Evolutionary conservation across 805 yeast species (phyloP).

Genomic region (Candida glaebosa): DNA sequence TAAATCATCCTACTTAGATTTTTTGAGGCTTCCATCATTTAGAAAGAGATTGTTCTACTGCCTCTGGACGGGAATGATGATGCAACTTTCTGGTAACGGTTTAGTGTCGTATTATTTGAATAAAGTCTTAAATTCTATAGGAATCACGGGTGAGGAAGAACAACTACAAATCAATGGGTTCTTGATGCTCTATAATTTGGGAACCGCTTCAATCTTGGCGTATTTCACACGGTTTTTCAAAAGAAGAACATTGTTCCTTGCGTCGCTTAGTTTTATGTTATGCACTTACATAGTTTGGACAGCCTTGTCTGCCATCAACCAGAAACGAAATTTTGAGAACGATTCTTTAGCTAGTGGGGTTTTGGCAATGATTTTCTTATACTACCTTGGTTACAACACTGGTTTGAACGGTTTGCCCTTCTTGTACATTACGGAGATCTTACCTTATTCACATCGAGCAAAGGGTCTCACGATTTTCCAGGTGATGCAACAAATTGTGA

Average conservation of each 20-base stretch:
- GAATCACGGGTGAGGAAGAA: slow-evolving; percentile 43
- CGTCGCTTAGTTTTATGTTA: slow-evolving; percentile 20
- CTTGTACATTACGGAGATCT: slow-evolving; percentile 31
- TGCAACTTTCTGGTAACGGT: slow-evolving; percentile 52
- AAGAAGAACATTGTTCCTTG: slow-evolving; percentile 26
- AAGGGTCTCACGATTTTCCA: slow-evolving; percentile 26
- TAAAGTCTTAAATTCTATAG: slow-evolving; percentile 50
- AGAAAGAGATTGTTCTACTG: slow-evolving; percentile 41
- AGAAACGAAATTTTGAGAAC: slow-evolving; percentile 37
- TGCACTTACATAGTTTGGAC: slow-evolving; percentile 15
- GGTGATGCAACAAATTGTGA: slow-evolving; percentile 12
- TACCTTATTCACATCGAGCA: slow-evolving; percentile 31
- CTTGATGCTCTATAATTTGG: slow-evolving; percentile 46
- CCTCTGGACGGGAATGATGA: slow-evolving; percentile 28
- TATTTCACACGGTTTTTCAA: slow-evolving; percentile 18
- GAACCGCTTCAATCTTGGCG: slow-evolving; percentile 20
- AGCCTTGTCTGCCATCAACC: slow-evolving; percentile 43
- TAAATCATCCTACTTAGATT: slow-evolving; percentile 35
- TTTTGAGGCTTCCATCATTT: slow-evolving; percentile 34
- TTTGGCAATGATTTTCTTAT: slow-evolving; percentile 48
- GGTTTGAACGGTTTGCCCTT: slow-evolving; percentile 51
- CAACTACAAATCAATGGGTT: slow-evolving; percentile 52
- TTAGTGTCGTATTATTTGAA: slow-evolving; percentile 49
- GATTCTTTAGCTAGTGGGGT: slow-evolving; percentile 44
- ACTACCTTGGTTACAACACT: slow-evolving; percentile 39